Evolutionary conservation across 345 rosid genomes (phyloP).

Genomic region (Ceriops zippeliana): DNA sequence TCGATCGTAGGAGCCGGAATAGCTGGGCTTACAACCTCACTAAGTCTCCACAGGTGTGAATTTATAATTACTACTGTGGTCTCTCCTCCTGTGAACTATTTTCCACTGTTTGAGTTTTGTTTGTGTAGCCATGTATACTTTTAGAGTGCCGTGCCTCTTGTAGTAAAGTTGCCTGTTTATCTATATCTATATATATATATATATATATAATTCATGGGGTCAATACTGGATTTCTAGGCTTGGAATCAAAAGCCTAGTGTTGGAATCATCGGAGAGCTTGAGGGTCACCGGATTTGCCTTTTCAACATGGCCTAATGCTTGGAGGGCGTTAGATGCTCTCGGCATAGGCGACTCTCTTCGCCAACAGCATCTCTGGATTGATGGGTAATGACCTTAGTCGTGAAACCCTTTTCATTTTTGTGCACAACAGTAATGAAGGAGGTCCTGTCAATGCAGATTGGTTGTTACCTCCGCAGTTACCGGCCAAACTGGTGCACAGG

Average conservation of each 20-base stretch:
- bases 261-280: constrained; percentile 59
- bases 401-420: too few relatives aligned
- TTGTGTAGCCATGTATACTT: too few relatives aligned
- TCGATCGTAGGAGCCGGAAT: constrained; percentile 67
- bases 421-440: neutral
- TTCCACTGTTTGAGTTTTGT: too few relatives aligned
- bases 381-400: constrained; percentile 25
- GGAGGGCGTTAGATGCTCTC: constrained; percentile 69
- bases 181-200: too few relatives aligned
- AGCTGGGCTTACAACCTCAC: constrained; percentile 57
- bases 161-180: too few relatives aligned
- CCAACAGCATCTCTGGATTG: constrained; percentile 31
- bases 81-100: neutral
- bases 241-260: constrained; percentile 60
- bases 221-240: constrained; percentile 30
- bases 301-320: constrained; percentile 51
- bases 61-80: neutral
- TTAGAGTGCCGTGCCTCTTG: too few relatives aligned
- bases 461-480: constrained; percentile 21
- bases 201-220: too few relatives aligned
- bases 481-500: constrained; percentile 9
- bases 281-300: constrained; percentile 59
- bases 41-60: constrained; percentile 56
- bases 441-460: constrained; percentile 27
- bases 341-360: constrained; percentile 53